Conservation (phyloP, 176 grass and related monocot genomes). For the Paspalum vaginatum region DNA sequence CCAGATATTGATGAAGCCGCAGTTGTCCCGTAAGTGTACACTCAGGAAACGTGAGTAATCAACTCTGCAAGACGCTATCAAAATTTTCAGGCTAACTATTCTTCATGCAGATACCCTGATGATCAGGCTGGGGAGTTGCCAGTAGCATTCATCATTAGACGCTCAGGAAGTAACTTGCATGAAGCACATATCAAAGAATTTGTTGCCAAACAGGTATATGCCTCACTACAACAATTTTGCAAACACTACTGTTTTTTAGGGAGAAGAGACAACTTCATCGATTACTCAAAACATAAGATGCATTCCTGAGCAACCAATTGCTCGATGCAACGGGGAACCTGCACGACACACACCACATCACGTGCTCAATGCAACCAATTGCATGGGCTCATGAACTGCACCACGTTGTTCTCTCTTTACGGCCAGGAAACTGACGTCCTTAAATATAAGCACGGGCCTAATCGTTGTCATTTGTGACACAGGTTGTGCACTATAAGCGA, state of each 20-base stretch:
- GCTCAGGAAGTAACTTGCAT: slow-evolving; percentile 10
- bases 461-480: not conserved
- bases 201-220: slow-evolving; percentile 45
- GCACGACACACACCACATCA: no score
- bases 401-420: no score
- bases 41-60: not conserved
- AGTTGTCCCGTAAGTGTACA: slow-evolving; percentile 48
- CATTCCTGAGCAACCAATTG: no score
- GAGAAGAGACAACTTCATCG: not conserved
- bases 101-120: slow-evolving; percentile 37
- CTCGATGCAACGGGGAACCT: no score
- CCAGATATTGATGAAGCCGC: slow-evolving; percentile 53
- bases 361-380: no score
- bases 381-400: no score
- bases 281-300: no score
- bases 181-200: slow-evolving; percentile 46
- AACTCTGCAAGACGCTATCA: not conserved
- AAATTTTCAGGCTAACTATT: slow-evolving; percentile 2
- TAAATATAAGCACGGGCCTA: not conserved
- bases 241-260: not conserved
- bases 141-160: slow-evolving; percentile 40
- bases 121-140: slow-evolving; percentile 54
- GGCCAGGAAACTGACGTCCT: no score
- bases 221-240: not conserved
- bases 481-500: slow-evolving; percentile 62